Percentiles rank a stretch among this genome's conserved stretches.
Conservation (phyloP, 805 yeast species). For the Lipomyces sp. region DNA sequence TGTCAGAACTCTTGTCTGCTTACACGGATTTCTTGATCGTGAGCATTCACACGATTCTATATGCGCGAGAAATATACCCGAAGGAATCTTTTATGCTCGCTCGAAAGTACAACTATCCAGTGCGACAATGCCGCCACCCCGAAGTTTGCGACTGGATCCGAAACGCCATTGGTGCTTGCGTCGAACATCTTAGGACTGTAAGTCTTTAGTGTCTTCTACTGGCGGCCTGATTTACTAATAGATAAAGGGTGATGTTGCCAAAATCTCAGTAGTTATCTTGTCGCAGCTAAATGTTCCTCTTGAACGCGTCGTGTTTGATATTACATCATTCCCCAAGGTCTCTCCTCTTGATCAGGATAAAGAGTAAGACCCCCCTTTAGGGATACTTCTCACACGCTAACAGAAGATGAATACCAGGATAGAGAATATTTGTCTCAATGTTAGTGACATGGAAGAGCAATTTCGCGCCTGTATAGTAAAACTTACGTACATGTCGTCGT, state of each 20-base stretch:
- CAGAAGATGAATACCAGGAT: neutral
- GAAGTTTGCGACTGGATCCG: constrained; percentile 46
- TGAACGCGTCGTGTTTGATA: constrained; percentile 44
- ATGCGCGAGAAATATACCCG: constrained; percentile 54
- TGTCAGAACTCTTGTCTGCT: constrained; percentile 14
- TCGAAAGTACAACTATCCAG: constrained; percentile 45
- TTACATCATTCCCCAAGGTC: constrained; percentile 36
- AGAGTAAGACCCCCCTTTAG: constrained; percentile 30
- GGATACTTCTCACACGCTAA: no score
- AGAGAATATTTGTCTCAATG: constrained; percentile 2
- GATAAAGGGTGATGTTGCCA: constrained; percentile 27
- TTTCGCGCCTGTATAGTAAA: constrained; percentile 33
- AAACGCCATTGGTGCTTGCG: constrained; percentile 37
- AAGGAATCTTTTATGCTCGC: constrained; percentile 45
- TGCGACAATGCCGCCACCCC: constrained; percentile 47
- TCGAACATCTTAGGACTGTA: constrained; percentile 24
- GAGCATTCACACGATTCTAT: constrained; percentile 54
- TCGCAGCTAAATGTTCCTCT: constrained; percentile 36
- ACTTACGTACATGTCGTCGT: constrained; percentile 18
- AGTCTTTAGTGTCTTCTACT: constrained; percentile 24
- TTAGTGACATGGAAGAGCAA: constrained; percentile 31
- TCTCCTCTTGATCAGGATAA: constrained; percentile 25
- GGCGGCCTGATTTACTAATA: neutral
- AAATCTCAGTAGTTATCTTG: constrained; percentile 40
- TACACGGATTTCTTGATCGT: constrained; percentile 43